Evolutionary conservation across 2,329 filamentous ascomycete genomes (phyloP).

Genomic region (Penicillium italicum): DNA sequence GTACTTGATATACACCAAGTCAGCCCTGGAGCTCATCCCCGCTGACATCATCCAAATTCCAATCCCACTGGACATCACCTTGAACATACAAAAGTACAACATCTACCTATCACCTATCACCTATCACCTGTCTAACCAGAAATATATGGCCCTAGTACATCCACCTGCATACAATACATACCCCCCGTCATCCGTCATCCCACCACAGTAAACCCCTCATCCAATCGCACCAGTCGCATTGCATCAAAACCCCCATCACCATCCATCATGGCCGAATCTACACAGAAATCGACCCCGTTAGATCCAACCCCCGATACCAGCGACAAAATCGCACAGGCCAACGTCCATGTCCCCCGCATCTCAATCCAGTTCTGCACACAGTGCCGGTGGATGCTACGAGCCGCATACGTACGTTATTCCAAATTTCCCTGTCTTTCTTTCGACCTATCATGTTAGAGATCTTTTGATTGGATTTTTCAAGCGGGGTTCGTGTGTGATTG

Average conservation of each 20-base stretch:
- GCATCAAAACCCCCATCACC: not conserved
- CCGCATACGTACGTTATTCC: slow-evolving; percentile 69
- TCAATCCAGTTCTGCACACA: slow-evolving; percentile 92
- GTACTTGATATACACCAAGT: not conserved
- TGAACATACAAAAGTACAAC: no score
- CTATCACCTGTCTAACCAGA: not conserved
- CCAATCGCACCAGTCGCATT: not conserved
- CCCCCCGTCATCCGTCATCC: not conserved
- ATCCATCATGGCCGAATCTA: not conserved
- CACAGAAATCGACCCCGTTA: not conserved
- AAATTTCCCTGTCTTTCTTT: not conserved
- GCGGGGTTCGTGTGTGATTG: not conserved
- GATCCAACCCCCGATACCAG: not conserved
- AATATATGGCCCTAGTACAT: not conserved
- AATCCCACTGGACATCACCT: not conserved
- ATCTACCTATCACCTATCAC: no score
- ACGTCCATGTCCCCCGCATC: slow-evolving; percentile 59
- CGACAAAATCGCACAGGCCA: not conserved
- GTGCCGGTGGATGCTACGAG: slow-evolving; percentile 86
- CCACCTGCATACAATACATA: not conserved
- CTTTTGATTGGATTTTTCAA: not conserved
- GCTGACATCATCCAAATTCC: slow-evolving; percentile 25
- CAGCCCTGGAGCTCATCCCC: not conserved
- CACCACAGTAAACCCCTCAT: not conserved
- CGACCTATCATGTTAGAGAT: not conserved